phyloP scores from a whole-genome alignment of 257 asterid genomes.

The Ophiorrhiza pumila region DNA sequence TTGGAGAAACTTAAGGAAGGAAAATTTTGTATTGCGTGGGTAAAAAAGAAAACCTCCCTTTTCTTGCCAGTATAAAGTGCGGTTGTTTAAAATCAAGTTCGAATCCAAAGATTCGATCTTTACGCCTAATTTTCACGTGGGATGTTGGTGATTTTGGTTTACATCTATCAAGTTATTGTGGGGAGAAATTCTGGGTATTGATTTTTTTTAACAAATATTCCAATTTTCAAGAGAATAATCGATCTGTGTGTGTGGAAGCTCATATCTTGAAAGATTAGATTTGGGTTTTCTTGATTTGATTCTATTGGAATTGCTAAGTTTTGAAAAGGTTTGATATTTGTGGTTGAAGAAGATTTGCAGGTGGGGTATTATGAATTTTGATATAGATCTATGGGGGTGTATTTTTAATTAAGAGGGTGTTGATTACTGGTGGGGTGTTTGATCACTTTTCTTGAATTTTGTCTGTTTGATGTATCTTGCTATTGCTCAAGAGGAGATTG shows the following conservation, averaged over 20 bases:
- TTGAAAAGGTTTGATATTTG: not conserved
- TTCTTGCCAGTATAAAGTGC: not conserved
- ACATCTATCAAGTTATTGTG: slow-evolving; percentile 3
- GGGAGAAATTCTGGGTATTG: not conserved
- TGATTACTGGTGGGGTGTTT: slow-evolving; percentile 15
- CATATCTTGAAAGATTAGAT: not conserved
- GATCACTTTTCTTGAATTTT: slow-evolving; percentile 11
- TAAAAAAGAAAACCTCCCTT: not conserved
- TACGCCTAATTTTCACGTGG: not conserved
- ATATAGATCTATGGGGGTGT: slow-evolving; percentile 32
- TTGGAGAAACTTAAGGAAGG: not conserved
- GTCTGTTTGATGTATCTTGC: slow-evolving; percentile 68
- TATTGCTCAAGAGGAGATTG: slow-evolving; percentile 35
- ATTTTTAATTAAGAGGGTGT: slow-evolving; percentile 28
- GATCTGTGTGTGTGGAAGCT: not conserved
- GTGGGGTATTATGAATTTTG: slow-evolving; percentile 12
- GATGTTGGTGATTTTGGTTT: not conserved
- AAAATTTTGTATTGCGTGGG: no score
- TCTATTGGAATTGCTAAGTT: no score
- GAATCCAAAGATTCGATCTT: slow-evolving; percentile 4
- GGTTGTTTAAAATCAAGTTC: not conserved
- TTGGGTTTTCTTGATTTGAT: slow-evolving; percentile 3
- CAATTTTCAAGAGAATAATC: not conserved
- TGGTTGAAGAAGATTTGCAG: slow-evolving; percentile 7
- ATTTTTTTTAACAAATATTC: not conserved